Evolutionary conservation across 78 protist genomes (phyloP).

Genomic region (Fonticula alba): DNA sequence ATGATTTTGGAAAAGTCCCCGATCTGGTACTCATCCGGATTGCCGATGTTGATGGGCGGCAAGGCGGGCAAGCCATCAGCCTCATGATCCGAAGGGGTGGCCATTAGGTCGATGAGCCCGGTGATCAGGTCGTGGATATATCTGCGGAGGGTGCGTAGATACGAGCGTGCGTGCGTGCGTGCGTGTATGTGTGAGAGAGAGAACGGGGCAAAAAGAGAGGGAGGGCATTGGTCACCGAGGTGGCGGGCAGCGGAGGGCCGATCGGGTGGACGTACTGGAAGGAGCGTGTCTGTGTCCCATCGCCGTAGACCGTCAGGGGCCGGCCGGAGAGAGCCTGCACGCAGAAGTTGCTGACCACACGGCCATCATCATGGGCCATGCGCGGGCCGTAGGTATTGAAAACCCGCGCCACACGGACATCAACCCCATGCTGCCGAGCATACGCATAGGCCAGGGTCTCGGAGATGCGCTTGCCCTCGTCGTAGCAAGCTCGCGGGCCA

Average conservation of each 20-base stretch:
- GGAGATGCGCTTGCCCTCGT: constrained; percentile 72
- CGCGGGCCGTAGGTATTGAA: constrained; percentile 75
- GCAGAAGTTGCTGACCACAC: constrained; percentile 64
- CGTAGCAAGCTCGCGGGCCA: constrained; percentile 70
- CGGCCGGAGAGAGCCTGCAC: constrained; percentile 39
- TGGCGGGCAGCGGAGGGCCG: background rate
- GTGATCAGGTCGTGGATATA: constrained; percentile 33
- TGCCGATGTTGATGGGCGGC: constrained; percentile 51
- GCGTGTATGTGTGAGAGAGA: background rate
- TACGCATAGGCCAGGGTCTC: constrained; percentile 57
- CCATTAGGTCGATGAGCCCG: constrained; percentile 34
- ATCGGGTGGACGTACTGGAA: constrained; percentile 35
- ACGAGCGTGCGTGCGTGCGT: background rate
- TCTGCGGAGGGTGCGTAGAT: too few species aligned
- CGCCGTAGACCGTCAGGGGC: constrained; percentile 55
- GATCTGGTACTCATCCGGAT: constrained; percentile 58
- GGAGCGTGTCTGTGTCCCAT: constrained; percentile 54
- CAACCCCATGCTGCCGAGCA: constrained; percentile 17
- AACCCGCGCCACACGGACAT: constrained; percentile 55
- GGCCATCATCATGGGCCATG: constrained; percentile 61
- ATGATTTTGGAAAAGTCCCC: constrained; percentile 25
- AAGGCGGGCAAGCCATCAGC: constrained; percentile 18
- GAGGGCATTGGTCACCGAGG: background rate
- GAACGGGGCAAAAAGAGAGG: background rate
- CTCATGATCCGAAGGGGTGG: constrained; percentile 19